phyloP scores from a whole-genome alignment of 305 asterid species.

The Striga hermonthica region DNA sequence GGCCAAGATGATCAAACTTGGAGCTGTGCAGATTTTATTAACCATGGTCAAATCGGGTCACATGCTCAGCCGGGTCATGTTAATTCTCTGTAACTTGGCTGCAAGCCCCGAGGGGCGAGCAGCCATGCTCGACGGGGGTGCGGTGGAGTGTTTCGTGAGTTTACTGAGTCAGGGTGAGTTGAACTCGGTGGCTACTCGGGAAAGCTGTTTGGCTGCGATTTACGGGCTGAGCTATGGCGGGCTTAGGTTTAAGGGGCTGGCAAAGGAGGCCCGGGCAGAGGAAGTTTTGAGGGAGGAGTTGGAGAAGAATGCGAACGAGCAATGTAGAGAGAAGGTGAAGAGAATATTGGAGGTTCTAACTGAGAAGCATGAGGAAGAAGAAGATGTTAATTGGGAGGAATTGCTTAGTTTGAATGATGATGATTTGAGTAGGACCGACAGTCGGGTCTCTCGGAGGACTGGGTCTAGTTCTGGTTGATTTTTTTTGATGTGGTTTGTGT shows the following conservation, averaged over 20 bases:
- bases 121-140: conserved; percentile 75
- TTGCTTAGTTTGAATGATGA: conserved; percentile 55
- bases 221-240: conserved; percentile 84
- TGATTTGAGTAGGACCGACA: conserved; percentile 40
- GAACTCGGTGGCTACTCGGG: conserved; percentile 46
- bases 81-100: conserved; percentile 58
- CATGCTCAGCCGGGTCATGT: conserved; percentile 54
- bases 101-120: conserved; percentile 68
- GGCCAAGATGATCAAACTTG: conserved; percentile 64
- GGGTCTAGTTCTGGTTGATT: conserved; percentile 13
- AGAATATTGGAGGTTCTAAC: conserved; percentile 62
- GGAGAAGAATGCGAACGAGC: conserved; percentile 45
- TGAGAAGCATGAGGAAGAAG: conserved; percentile 64
- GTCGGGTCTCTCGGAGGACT: conserved; percentile 20
- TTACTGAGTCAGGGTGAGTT: conserved; percentile 45
- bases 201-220: conserved; percentile 57
- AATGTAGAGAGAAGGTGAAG: conserved; percentile 44
- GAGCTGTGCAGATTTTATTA: conserved; percentile 49
- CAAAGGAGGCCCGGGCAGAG: conserved; percentile 78
- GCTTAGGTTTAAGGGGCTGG: conserved; percentile 76
- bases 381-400: conserved; percentile 74
- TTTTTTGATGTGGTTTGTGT: neutral
- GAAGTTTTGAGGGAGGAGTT: conserved; percentile 43
- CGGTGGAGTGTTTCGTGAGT: conserved; percentile 56
- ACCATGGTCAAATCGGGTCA: conserved; percentile 62